phyloP scores from a whole-genome alignment of 345 rosid genomes.

The Bruguiera sexangula region DNA sequence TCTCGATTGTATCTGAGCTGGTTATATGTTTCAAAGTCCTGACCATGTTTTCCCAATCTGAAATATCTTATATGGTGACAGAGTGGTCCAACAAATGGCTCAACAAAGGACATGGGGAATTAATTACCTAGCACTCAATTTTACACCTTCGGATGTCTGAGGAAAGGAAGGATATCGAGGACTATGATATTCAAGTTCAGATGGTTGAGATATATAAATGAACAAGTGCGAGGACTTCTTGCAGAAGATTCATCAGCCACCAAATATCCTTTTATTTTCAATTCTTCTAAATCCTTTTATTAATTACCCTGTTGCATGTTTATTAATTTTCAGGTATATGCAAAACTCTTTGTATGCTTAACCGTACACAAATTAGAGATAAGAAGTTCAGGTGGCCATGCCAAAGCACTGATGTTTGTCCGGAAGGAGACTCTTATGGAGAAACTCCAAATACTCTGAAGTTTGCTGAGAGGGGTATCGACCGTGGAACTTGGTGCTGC shows the following conservation, averaged over 20 bases:
- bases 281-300: conserved; percentile 4
- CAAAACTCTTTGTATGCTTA: conserved; percentile 31
- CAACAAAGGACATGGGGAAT: conserved; percentile 69
- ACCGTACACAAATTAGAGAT: conserved; percentile 67
- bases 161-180: conserved; percentile 52
- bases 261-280: conserved; percentile 70
- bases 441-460: conserved; percentile 83
- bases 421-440: conserved; percentile 69
- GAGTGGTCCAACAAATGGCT: conserved; percentile 71
- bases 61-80: conserved; percentile 26
- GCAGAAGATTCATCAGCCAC: conserved; percentile 57
- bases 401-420: conserved; percentile 88
- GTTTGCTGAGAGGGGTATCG: conserved; percentile 87
- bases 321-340: background rate
- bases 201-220: conserved; percentile 98
- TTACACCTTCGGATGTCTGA: conserved; percentile 67
- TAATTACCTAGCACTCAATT: conserved; percentile 68
- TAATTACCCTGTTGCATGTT: background rate
- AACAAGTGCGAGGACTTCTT: conserved; percentile 93
- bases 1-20: background rate
- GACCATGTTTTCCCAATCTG: conserved; percentile 4
- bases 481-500: conserved; percentile 79
- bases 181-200: conserved; percentile 66
- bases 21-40: background rate
- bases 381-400: conserved; percentile 75